Conservation (phyloP, 2,329 filamentous ascomycete genomes). For the Sclerotinia subarctica region DNA sequence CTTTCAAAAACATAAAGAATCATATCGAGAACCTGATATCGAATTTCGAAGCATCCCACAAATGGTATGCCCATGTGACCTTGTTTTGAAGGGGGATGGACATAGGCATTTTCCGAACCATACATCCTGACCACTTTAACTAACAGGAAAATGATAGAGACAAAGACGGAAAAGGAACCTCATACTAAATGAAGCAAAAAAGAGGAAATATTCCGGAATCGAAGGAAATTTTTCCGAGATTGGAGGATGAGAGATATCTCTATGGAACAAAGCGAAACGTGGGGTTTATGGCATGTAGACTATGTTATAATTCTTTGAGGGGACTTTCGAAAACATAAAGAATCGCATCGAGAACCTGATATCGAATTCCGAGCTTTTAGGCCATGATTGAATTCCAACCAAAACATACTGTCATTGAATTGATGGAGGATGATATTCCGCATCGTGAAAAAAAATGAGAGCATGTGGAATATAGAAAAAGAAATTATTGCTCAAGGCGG, state of each 20-base stretch:
- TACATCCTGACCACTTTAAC: not conserved
- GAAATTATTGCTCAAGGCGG: not conserved
- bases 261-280: not conserved
- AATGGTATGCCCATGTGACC: not conserved
- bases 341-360: not conserved
- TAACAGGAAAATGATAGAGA: not conserved
- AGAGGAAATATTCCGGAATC: not conserved
- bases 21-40: not conserved
- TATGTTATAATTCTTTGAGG: not conserved
- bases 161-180: not conserved
- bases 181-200: not conserved
- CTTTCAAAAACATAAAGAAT: slow-evolving; percentile 1
- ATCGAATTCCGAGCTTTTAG: not conserved
- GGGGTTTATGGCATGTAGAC: not conserved
- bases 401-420: not conserved
- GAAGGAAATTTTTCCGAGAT: not conserved
- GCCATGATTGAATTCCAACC: not conserved
- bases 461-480: not conserved
- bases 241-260: not conserved
- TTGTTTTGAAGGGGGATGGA: not conserved
- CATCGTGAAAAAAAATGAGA: not conserved
- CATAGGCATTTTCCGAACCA: not conserved
- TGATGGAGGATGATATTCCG: not conserved
- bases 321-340: not conserved
- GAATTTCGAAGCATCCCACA: not conserved